Conservation (phyloP, 2,329 filamentous ascomycete genomes). For the Sporothrix brunneoviolacea region DNA sequence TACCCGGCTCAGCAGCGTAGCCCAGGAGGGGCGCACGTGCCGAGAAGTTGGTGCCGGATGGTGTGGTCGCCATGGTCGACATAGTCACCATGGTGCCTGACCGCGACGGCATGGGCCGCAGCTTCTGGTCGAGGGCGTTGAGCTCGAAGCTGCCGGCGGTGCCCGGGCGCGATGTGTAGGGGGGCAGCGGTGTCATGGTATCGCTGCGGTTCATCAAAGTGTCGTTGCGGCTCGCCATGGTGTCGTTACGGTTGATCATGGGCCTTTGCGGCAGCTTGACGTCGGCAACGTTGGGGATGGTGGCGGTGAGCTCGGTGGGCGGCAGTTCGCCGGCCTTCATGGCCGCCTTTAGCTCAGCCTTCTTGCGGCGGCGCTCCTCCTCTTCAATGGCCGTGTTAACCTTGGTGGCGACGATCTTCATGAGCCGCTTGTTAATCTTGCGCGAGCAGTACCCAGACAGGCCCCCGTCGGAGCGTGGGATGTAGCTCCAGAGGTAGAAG, state of each 20-base stretch:
- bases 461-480: constrained; percentile 73
- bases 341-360: constrained; percentile 43
- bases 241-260: no score
- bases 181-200: constrained; percentile 54
- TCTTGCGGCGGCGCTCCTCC: constrained; percentile 56
- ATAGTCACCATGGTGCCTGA: constrained; percentile 26
- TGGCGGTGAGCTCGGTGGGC: constrained; percentile 52
- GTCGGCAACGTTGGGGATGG: constrained; percentile 49
- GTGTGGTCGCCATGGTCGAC: constrained; percentile 12
- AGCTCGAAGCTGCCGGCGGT: constrained; percentile 39
- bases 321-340: constrained; percentile 49
- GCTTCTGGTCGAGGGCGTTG: constrained; percentile 45
- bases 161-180: constrained; percentile 50
- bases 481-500: constrained; percentile 87
- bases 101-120: constrained; percentile 35
- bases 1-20: constrained; percentile 27
- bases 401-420: constrained; percentile 76
- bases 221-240: no score
- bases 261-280: constrained; percentile 54
- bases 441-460: constrained; percentile 81
- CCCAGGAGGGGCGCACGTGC: constrained; percentile 25
- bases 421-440: constrained; percentile 81
- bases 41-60: constrained; percentile 22
- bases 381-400: constrained; percentile 84
- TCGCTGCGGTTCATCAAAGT: constrained; percentile 52